These are phyloP conservation scores for Trifolium subterraneum DNA, from an alignment of 306 rosid genomes.

Conservation along the genomic window DNA sequence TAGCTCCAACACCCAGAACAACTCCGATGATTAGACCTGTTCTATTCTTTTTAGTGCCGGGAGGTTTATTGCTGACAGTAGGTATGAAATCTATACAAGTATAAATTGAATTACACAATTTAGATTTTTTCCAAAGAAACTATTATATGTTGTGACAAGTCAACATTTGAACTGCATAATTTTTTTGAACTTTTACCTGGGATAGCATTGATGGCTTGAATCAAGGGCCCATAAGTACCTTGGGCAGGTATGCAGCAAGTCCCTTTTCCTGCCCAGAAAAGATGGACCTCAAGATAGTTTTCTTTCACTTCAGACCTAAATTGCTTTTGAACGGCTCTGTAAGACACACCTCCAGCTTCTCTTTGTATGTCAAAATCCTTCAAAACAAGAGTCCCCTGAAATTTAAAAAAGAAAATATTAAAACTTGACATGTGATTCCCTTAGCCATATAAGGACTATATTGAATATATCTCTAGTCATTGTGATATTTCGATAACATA, in stretches of 20 bases:
- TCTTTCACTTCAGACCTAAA: constrained; percentile 56
- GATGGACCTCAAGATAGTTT: constrained; percentile 77
- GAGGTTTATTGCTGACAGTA: constrained; percentile 44
- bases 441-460: not conserved
- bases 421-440: constrained; percentile 8
- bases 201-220: constrained; percentile 63
- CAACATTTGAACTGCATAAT: not conserved
- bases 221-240: no score
- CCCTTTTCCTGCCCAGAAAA: not conserved
- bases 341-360: constrained; percentile 61
- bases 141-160: not conserved
- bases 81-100: constrained; percentile 63
- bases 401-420: not conserved
- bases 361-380: constrained; percentile 75
- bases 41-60: constrained; percentile 47
- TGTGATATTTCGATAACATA: not conserved
- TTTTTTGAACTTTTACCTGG: constrained; percentile 57
- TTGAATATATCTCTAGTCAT: not conserved
- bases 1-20: constrained; percentile 62
- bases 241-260: no score
- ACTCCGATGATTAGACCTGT: constrained; percentile 66
- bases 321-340: constrained; percentile 43
- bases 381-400: constrained; percentile 58
- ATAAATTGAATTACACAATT: not conserved
- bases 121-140: not conserved